Evolutionary conservation across 1,284 basidiomycete genomes (phyloP).

Genomic region (Bondarzewia mesenterica): DNA sequence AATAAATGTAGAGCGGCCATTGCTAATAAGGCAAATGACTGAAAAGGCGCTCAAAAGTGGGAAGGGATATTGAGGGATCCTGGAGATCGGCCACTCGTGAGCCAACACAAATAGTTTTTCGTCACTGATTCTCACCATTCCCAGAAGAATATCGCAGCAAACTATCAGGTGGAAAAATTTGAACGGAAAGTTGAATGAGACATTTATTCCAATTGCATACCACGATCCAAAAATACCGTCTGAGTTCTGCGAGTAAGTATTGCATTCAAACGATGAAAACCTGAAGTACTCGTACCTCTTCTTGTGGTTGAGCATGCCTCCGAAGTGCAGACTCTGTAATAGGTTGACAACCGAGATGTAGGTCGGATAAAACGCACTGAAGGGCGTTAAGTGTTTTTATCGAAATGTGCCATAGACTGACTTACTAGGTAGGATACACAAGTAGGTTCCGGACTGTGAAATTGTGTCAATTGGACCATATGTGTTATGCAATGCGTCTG

Average conservation of each 20-base stretch:
- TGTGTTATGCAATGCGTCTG: background rate
- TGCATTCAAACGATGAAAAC: background rate
- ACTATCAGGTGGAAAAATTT: slow-evolving; percentile 14
- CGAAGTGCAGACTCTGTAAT: slow-evolving; percentile 48
- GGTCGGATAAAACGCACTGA: slow-evolving; percentile 46
- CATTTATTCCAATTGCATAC: slow-evolving; percentile 17
- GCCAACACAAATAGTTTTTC: background rate
- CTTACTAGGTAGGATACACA: slow-evolving; percentile 57
- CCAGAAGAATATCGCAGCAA: slow-evolving; percentile 43
- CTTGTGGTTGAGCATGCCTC: slow-evolving; percentile 36
- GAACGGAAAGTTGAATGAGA: background rate
- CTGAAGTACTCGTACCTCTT: slow-evolving; percentile 25
- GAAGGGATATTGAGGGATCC: slow-evolving; percentile 37
- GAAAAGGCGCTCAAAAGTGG: slow-evolving; percentile 40
- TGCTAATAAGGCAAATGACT: slow-evolving; percentile 40
- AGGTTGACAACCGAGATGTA: slow-evolving; percentile 49
- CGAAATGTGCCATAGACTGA: background rate
- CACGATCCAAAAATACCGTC: slow-evolving; percentile 45
- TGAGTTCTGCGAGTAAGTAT: background rate
- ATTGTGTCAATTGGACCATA: background rate
- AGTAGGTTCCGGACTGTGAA: slow-evolving; percentile 38
- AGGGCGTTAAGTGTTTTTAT: background rate
- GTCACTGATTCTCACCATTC: slow-evolving; percentile 29
- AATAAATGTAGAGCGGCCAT: slow-evolving; percentile 34
- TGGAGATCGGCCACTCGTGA: slow-evolving; percentile 6